Evolutionary conservation across 345 rosid genomes (phyloP).

Genomic region (Mangifera indica): DNA sequence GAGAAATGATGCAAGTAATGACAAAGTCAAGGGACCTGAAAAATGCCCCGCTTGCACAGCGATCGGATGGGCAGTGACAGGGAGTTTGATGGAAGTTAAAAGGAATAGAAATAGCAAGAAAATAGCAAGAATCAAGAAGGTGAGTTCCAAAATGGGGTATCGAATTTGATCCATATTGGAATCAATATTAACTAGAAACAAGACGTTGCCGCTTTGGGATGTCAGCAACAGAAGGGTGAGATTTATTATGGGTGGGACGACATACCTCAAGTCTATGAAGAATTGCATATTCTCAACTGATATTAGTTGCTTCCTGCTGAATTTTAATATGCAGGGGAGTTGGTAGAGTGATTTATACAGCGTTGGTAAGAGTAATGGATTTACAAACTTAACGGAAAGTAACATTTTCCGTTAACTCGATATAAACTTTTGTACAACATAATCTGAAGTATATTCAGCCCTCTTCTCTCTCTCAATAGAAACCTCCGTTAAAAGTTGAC

Average conservation of each 20-base stretch:
- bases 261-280: neutral
- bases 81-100: constrained; percentile 9
- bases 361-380: too few relatives aligned
- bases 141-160: neutral
- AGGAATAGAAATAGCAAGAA: neutral
- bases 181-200: neutral
- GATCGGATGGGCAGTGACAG: neutral
- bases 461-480: too few relatives aligned
- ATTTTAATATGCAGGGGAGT: too few relatives aligned
- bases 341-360: too few relatives aligned
- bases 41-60: neutral
- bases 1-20: neutral
- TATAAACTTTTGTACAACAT: too few relatives aligned
- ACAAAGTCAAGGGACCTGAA: neutral
- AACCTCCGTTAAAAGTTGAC: too few relatives aligned
- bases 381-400: too few relatives aligned
- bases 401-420: too few relatives aligned
- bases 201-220: neutral
- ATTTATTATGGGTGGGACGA: neutral
- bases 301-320: too few relatives aligned
- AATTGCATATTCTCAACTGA: neutral
- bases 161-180: neutral
- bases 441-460: too few relatives aligned
- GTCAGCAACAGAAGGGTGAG: neutral
- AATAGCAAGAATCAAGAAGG: neutral